Base-by-base conservation (phyloP, 306 rosid genomes). In the Senna tora region DNA sequence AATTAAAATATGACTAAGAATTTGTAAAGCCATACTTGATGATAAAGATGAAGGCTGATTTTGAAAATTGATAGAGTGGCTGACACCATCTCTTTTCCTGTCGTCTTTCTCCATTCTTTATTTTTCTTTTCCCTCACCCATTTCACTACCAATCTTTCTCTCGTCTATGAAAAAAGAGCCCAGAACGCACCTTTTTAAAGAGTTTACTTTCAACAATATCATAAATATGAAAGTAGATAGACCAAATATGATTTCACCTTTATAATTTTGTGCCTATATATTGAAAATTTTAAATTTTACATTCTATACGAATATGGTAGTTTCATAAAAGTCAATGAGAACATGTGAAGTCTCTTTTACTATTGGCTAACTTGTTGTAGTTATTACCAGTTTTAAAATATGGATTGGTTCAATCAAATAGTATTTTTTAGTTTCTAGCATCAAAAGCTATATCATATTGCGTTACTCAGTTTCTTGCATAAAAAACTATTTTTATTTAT, bases 21-120 rank as follows among this genome's bases (percentile, higher is more conserved):
- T 17, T 25, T 25, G 25, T n/a, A 16, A 71, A 71, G 15, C 7
- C 66, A 56, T 56, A 71, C 75, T 43, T 21, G 75, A 22, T 10
- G 20, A 71, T 1, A 46, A 71, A 1, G 66, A 28, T 56, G 11
- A 21, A 25, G 16, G 45, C 41, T 19, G 56, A 14, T 20, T 21
- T 6, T 28, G 20, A 39, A 65, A 22, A 51, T 15, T 8, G 5
- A 20, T 15, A 39, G 12, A 4, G 39, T 15, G 28, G 68, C 1
- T 57, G 30, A 16, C 13, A 36, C 38, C 73, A 3, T 54, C 47
- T 54, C 32, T 11, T 19, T 55, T 43, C 22, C 15, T 49, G 6
- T 8, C 25, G 3, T 5, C 25, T 39, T 59, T 28, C 34, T 47
- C 17, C 61, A 67, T 75, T 34, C 9, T 17, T 30, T 10, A 3